A percentile compares a stretch with the other conserved stretches of the same genome.
These are phyloP conservation scores for Coemansia sp. DNA, from an alignment of 192 early-diverging fungal species.

Conservation along the genomic window DNA sequence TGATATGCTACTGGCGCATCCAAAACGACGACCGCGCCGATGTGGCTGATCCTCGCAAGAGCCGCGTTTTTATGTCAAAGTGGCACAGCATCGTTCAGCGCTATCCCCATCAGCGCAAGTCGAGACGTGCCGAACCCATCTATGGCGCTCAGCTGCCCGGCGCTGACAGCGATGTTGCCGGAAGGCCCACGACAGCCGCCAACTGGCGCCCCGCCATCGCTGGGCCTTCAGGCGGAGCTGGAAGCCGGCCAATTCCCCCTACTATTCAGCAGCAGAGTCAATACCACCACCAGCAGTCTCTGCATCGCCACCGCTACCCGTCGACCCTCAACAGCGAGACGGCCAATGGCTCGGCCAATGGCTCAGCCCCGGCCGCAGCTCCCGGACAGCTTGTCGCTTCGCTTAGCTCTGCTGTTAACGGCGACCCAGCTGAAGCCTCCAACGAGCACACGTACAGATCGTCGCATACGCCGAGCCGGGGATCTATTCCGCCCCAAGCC, in stretches of 20 bases:
- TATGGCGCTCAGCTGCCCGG: slow-evolving; percentile 19
- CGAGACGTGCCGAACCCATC: slow-evolving; percentile 47
- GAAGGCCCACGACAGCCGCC: background rate
- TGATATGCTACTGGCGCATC: slow-evolving; percentile 54
- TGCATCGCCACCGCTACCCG: background rate
- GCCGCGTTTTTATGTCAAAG: slow-evolving; percentile 29
- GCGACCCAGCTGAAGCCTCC: background rate
- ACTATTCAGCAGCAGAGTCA: too few relatives aligned
- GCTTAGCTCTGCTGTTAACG: background rate
- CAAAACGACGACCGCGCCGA: slow-evolving; percentile 29
- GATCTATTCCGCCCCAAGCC: background rate
- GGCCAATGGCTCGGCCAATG: background rate
- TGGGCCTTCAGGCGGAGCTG: slow-evolving; percentile 2
- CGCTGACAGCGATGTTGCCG: background rate
- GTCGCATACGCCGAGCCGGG: background rate
- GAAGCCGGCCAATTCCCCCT: background rate
- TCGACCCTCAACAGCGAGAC: background rate
- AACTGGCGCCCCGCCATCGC: background rate
- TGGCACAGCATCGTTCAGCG: slow-evolving; percentile 48
- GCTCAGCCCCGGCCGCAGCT: background rate
- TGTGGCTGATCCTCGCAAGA: slow-evolving; percentile 30
- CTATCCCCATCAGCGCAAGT: slow-evolving; percentile 39
- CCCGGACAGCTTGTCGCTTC: background rate
- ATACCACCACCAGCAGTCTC: background rate
- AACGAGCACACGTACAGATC: too few relatives aligned